Evolutionary conservation across 2,329 filamentous ascomycete species (phyloP), one percentile per base, ranked within the genome.

Genomic region (Chaetoscypha palmicola): DNA sequence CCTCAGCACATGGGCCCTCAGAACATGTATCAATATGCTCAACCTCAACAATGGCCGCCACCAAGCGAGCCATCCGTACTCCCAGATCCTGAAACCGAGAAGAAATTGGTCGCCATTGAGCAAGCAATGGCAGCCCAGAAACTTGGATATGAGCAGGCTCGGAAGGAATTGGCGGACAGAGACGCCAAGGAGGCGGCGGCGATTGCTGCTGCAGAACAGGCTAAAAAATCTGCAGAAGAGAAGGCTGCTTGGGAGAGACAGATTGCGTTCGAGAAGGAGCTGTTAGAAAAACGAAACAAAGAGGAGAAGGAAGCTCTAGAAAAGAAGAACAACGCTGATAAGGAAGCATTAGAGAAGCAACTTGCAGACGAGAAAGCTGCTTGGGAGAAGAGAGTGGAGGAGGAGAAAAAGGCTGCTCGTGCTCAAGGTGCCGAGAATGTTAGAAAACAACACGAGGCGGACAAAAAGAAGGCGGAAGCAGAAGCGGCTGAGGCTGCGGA

Each of bases 31-130:
- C 52, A 50, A 16, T 56, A 57, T 33, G 33, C 31, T 3, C 38
- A 40, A 16, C 55, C 49, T 17, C 49, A 45, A 19, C 52, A 56
- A 22, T 58, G 52, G 49, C 52, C 54, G 9, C 53, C 54, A 9
- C 53, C 54, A 9, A 56, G 47, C 26, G 55, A 57, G 2, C 50
- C 45, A 16, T 54, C 56, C 16, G 48, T 52, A 2, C 46, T 52
- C 8, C 33, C 44, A n/a, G 45, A 48, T 36, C 46, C 64, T 4
- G 69, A 70, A 47, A 67, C 69, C 36, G 70, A 72, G 45, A 68
- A 82, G 43, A 77, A 77, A 53, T 67, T 81, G 49, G 68, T 68
- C n/a, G 71, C 83, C 49, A 73, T 80, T 50, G 71, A 76, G 49
- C 72, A 82, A 55, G 63, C 86, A 44, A 69, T 72, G 45, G 45